Percentiles rank a stretch among this genome's conserved stretches.
phyloP scores from a whole-genome alignment of 768 basidiomycete species.

The Mycena pura region DNA sequence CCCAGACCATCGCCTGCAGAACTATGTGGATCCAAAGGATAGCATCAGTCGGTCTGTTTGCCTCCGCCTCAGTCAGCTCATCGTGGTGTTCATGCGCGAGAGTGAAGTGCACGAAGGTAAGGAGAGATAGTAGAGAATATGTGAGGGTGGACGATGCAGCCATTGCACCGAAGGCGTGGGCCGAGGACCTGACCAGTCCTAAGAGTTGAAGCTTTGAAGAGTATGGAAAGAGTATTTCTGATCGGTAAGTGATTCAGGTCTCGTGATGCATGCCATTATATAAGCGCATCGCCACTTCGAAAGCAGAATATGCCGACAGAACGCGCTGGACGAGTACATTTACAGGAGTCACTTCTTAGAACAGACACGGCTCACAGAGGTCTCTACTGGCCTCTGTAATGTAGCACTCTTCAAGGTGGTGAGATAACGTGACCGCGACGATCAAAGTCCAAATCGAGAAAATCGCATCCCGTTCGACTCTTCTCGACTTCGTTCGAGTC shows the following conservation, averaged over 20 bases:
- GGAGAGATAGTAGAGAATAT: conserved; percentile 24
- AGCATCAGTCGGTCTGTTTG: conserved; percentile 71
- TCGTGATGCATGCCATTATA: too few species aligned
- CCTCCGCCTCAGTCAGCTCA: conserved; percentile 65
- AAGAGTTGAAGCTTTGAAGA: background rate
- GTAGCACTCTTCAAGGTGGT: too few species aligned
- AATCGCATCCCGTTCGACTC: background rate
- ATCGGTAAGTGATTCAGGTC: too few species aligned
- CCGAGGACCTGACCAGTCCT: background rate
- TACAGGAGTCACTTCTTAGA: too few species aligned
- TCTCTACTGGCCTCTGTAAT: too few species aligned
- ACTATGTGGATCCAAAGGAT: conserved; percentile 86
- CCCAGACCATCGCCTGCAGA: conserved; percentile 83
- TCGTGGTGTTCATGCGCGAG: conserved; percentile 72
- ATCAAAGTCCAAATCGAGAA: too few species aligned
- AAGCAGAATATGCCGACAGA: too few species aligned
- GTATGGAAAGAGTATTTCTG: too few species aligned
- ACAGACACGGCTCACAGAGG: too few species aligned
- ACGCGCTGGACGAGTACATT: too few species aligned
- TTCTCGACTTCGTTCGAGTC: background rate
- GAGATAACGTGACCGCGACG: too few species aligned
- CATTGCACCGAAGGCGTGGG: background rate
- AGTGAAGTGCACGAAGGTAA: conserved; percentile 28
- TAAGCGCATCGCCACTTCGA: too few species aligned
- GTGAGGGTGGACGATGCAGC: conserved; percentile 6